phyloP scores from a whole-genome alignment of 225 moss, liverwort and hornwort species.

The Sphagnum tenellum region DNA sequence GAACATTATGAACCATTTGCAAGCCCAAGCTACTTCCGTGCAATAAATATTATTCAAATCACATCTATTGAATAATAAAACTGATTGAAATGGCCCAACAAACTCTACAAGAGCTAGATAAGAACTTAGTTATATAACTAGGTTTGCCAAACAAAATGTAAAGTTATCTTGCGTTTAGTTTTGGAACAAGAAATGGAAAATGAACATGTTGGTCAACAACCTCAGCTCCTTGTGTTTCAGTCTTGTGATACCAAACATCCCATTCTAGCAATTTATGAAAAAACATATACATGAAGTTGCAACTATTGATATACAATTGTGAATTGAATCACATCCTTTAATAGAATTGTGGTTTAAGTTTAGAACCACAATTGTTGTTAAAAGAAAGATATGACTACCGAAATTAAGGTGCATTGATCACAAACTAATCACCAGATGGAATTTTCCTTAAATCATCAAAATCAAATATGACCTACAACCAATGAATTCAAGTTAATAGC shows the following conservation, averaged over 20 bases:
- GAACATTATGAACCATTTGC: too few species aligned
- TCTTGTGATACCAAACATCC: slow-evolving; percentile 14
- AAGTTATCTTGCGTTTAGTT: slow-evolving; percentile 43
- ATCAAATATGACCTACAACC: slow-evolving; percentile 51
- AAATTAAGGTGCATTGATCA: slow-evolving; percentile 24
- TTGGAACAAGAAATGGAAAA: slow-evolving; percentile 48
- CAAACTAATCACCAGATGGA: slow-evolving; percentile 35
- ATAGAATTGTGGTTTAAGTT: too few species aligned
- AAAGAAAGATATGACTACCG: slow-evolving; percentile 12
- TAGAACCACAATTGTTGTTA: not conserved
- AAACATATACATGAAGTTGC: not conserved
- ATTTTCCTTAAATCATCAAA: slow-evolving; percentile 43
- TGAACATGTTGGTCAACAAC: slow-evolving; percentile 54
- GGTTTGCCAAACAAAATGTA: slow-evolving; percentile 70
- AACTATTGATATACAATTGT: not conserved
- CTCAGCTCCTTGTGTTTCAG: slow-evolving; percentile 39
- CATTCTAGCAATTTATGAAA: not conserved
- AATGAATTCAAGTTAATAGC: not conserved
- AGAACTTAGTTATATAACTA: slow-evolving; percentile 17
- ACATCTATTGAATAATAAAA: not conserved
- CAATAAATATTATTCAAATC: too few species aligned
- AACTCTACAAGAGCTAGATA: not conserved
- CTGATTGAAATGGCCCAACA: not conserved
- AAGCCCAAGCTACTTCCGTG: too few species aligned
- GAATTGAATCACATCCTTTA: not conserved